These are phyloP conservation scores for Calocera cornea DNA, from an alignment of 768 basidiomycete genomes.

Conservation along the genomic window DNA sequence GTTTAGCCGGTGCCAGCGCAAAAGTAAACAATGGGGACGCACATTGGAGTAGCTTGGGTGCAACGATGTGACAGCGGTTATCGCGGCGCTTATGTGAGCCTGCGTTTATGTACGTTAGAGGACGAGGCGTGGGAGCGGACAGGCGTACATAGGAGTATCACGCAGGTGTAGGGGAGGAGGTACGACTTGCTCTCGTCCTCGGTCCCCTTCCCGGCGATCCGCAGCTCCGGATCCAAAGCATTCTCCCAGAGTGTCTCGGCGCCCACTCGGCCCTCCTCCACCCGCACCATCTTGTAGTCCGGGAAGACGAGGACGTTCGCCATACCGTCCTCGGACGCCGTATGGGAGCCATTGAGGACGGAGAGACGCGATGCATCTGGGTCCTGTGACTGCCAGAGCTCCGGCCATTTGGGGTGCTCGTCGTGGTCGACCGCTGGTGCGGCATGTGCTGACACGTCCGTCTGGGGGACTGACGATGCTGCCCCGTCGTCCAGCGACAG, in stretches of 20 bases:
- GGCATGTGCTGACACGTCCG: neutral
- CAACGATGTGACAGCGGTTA: slow-evolving; percentile 79
- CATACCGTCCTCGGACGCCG: slow-evolving; percentile 46
- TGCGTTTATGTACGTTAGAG: slow-evolving; percentile 21
- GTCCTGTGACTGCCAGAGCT: slow-evolving; percentile 5
- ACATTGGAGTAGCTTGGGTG: slow-evolving; percentile 71
- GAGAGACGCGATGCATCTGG: slow-evolving; percentile 36
- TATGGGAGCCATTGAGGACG: slow-evolving; percentile 75
- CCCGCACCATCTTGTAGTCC: slow-evolving; percentile 73
- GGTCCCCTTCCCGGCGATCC: slow-evolving; percentile 29
- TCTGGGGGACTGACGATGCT: slow-evolving; percentile 5
- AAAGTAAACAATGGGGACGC: slow-evolving; percentile 17
- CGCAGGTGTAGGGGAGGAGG: slow-evolving; percentile 78
- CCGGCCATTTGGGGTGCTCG: neutral
- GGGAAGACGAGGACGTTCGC: slow-evolving; percentile 84
- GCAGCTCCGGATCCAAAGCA: slow-evolving; percentile 46
- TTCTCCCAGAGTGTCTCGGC: slow-evolving; percentile 56
- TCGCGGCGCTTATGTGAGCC: slow-evolving; percentile 90
- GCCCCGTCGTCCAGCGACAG: neutral
- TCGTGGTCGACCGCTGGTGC: slow-evolving; percentile 1
- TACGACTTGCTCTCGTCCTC: slow-evolving; percentile 48
- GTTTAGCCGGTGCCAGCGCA: neutral
- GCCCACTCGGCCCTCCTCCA: slow-evolving; percentile 47
- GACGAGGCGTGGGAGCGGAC: neutral
- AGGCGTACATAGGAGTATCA: slow-evolving; percentile 75